Percentiles rank a stretch among this genome's conserved stretches.
Evolutionary conservation across 2,329 filamentous ascomycete species (phyloP).

Genomic region (Calonectria ilicicola): DNA sequence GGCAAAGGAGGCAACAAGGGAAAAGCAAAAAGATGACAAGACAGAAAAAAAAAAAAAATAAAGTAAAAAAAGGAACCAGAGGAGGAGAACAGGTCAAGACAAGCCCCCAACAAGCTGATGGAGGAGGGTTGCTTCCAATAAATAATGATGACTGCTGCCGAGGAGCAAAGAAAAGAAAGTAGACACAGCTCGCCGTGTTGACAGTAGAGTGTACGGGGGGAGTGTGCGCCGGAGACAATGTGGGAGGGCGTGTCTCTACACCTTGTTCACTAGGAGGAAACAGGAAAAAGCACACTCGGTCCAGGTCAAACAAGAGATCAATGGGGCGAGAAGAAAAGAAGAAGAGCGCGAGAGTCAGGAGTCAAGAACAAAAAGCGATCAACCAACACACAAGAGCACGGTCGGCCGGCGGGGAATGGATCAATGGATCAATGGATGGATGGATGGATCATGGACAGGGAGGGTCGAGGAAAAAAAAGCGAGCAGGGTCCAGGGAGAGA

Average conservation of each 20-base stretch:
- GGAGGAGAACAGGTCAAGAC: not conserved
- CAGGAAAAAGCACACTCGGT: not conserved
- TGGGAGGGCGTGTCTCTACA: not conserved
- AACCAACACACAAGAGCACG: conserved; percentile 3
- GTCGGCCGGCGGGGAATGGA: not conserved
- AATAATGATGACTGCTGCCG: not conserved
- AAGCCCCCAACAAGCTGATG: not conserved
- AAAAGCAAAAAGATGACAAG: conserved; percentile 35
- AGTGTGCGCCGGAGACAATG: not conserved
- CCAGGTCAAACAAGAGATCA: conserved; percentile 1
- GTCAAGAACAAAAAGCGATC: not conserved
- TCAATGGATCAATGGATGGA: not conserved
- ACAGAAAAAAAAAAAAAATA: conserved; percentile 25
- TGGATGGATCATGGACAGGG: not conserved
- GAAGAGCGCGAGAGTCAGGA: not conserved
- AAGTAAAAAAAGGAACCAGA: conserved; percentile 16
- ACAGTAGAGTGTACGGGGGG: not conserved
- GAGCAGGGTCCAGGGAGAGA: conserved; percentile 28
- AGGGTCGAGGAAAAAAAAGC: not conserved
- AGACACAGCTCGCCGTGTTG: not conserved
- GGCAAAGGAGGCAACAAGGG: conserved; percentile 20
- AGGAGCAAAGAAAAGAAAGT: not conserved
- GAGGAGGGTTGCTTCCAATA: not conserved
- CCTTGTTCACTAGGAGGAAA: not conserved
- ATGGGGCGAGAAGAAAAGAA: not conserved